Conservation (phyloP, 1,139 yeast genomes). For the Debaryomyces nepalensis region DNA sequence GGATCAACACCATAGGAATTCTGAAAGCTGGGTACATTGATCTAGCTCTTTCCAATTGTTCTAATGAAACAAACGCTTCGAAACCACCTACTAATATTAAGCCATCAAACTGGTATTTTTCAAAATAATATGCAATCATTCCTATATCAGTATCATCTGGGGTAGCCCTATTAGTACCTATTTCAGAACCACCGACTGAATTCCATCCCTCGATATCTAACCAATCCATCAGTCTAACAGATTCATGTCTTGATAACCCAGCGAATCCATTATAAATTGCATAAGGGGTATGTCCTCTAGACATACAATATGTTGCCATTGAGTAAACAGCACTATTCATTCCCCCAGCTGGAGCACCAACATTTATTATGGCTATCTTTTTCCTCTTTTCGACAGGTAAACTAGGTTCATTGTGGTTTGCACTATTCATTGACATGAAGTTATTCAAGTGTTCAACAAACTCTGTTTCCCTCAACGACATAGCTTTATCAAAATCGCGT, state of each 20-base stretch:
- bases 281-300: conserved; percentile 73
- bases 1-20: conserved; percentile 78
- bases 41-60: conserved; percentile 68
- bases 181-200: conserved; percentile 77
- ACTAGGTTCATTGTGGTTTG: conserved; percentile 60
- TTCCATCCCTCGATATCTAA: conserved; percentile 75
- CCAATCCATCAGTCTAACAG: conserved; percentile 66
- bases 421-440: conserved; percentile 63
- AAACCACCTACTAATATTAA: conserved; percentile 78
- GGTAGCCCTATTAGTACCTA: conserved; percentile 77
- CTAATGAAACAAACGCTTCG: conserved; percentile 74
- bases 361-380: conserved; percentile 72
- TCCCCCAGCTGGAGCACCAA: conserved; percentile 87
- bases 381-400: conserved; percentile 61
- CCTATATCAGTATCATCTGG: conserved; percentile 73
- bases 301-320: conserved; percentile 73
- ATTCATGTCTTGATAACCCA: conserved; percentile 77
- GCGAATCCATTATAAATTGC: conserved; percentile 79
- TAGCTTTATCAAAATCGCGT: conserved; percentile 67
- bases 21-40: conserved; percentile 70
- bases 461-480: conserved; percentile 70
- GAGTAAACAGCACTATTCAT: conserved; percentile 79
- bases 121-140: conserved; percentile 75
- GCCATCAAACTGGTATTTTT: conserved; percentile 74
- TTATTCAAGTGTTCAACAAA: conserved; percentile 69